These are phyloP conservation scores for Fraxinus ornus DNA, from an alignment of 305 asterid genomes.

Conservation along the genomic window DNA sequence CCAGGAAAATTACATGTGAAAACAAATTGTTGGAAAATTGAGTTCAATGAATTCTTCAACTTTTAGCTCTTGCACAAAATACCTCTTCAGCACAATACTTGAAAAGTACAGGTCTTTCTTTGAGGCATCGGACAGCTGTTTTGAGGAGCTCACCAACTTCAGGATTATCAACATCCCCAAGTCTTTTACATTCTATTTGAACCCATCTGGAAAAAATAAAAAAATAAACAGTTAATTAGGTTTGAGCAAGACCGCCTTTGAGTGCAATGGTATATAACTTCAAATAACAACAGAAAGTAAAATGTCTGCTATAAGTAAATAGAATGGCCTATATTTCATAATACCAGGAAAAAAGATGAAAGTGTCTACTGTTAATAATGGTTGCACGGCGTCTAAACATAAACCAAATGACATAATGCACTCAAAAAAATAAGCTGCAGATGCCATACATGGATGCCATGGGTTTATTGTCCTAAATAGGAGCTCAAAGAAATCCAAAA, in stretches of 20 bases:
- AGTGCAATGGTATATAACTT: background rate
- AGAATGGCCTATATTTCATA: background rate
- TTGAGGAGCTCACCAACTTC: constrained; percentile 88
- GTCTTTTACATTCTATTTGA: constrained; percentile 91
- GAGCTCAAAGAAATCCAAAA: background rate
- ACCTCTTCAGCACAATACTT: constrained; percentile 99
- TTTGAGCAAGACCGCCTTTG: background rate
- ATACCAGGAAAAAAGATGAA: background rate
- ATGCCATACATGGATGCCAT: background rate
- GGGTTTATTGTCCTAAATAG: background rate
- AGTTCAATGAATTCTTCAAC: constrained; percentile 9
- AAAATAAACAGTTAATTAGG: background rate
- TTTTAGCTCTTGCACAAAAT: constrained; percentile 24
- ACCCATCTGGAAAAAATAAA: constrained; percentile 84
- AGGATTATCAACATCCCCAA: constrained; percentile 94
- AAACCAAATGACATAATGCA: background rate
- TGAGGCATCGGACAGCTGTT: constrained; percentile 90
- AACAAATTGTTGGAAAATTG: constrained; percentile 20
- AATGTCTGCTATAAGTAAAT: background rate
- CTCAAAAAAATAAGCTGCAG: background rate
- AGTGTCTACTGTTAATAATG: background rate
- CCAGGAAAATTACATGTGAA: constrained; percentile 13
- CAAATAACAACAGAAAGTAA: background rate
- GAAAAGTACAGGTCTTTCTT: constrained; percentile 92
- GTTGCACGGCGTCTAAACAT: background rate